Base-by-base conservation (phyloP, 2,329 filamentous ascomycete species). In the Periglandula ipomoeae region DNA sequence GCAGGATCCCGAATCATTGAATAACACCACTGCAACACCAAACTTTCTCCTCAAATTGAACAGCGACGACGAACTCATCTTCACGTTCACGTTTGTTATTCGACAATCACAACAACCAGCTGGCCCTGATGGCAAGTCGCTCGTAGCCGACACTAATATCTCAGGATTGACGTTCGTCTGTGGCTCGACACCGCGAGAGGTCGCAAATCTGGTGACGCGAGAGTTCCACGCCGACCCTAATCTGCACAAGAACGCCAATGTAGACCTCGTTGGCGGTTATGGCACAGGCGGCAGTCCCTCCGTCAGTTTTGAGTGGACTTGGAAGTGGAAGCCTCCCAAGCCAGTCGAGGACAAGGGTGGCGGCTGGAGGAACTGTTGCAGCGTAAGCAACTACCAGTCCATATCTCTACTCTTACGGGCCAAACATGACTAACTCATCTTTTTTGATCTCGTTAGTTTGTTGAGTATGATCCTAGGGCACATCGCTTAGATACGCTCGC, bases 161-260 rank as follows among this genome's bases (percentile, higher is more conserved):
- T 89, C 85, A 52, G 89, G 91, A 46, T 75, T 98, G 53, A 98
- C 93, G 8, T 97, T 90, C 64, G 85, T 94, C 53, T 91, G 91
- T 65, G 91, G 88, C 38, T 88, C 90, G 1, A 95, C 83, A 46
- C 71, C 81, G 27, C 86, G 81, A 67, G 93, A 98, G 60, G 80
- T 98, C 47, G 93, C 97, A 61, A 96, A 93, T 56, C 72, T 98
- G 42, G 84, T 97, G 43, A 97, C 91, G 15, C 78, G 90, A 58
- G 93, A 98, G 66, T 97, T 98, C 60, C 89, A 97, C 58, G 89
- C 91, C 56, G 89, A 98, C 61, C 93, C 93, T 1, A 98, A 98
- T 61, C 73, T 98, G 49, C 93, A 98, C 72, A 97, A 95, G 65
- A 97, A 96, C 62, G 79, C 89, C 48, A 97, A 97, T 62, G 93